Percentiles rank a stretch among this genome's conserved stretches.
Conservation (phyloP, 768 basidiomycete genomes). For the Pleurotus ostreatus region DNA sequence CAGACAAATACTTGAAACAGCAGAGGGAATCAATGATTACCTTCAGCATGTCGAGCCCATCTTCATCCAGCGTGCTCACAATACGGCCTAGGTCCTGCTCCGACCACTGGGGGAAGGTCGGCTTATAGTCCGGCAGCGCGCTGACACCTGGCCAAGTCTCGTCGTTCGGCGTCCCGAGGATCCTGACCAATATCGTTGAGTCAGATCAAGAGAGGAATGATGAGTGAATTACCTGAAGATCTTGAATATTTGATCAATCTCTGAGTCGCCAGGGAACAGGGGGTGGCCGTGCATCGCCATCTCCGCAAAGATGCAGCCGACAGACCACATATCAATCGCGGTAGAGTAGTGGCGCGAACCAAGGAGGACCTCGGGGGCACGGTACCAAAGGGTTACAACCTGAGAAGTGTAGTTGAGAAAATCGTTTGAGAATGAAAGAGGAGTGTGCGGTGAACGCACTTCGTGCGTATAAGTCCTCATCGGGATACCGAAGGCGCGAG, state of each 20-base stretch:
- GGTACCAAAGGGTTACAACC: slow-evolving; percentile 99
- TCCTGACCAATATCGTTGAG: slow-evolving; percentile 37
- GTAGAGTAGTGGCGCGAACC: slow-evolving; percentile 96
- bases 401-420: slow-evolving; percentile 25
- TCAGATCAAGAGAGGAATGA: background rate
- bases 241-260: slow-evolving; percentile 99
- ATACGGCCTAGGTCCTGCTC: slow-evolving; percentile 62
- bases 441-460: slow-evolving; percentile 34
- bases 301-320: slow-evolving; percentile 97
- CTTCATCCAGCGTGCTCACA: slow-evolving; percentile 69
- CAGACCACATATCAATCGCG: slow-evolving; percentile 99
- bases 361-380: slow-evolving; percentile 94
- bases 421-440: background rate
- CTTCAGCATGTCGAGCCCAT: slow-evolving; percentile 78
- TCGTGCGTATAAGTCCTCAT: slow-evolving; percentile 99
- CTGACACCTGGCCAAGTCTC: slow-evolving; percentile 89
- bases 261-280: slow-evolving; percentile 97
- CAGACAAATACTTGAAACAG: background rate
- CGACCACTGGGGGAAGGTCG: slow-evolving; percentile 95
- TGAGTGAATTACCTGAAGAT: slow-evolving; percentile 79
- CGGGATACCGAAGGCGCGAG: slow-evolving; percentile 96
- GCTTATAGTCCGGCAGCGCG: slow-evolving; percentile 89
- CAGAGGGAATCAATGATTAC: slow-evolving; percentile 29
- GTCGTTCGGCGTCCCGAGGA: slow-evolving; percentile 92
- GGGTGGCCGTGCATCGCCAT: slow-evolving; percentile 92